Conservation (phyloP, 805 yeast species). For the Priceomyces melissophilus region DNA sequence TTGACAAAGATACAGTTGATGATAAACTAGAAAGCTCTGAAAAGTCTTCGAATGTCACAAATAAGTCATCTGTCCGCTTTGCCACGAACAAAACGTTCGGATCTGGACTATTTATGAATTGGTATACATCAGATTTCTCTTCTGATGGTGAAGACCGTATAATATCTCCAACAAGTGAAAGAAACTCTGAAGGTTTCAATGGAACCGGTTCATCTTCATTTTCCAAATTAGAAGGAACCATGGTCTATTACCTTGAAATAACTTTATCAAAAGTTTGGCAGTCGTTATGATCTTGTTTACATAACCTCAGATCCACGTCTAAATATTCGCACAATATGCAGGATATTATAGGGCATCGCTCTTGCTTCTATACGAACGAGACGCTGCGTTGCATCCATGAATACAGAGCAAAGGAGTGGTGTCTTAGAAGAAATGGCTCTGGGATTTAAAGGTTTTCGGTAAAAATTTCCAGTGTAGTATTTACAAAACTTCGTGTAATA, state of each 20-base stretch:
- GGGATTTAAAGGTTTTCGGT: no score
- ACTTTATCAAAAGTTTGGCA: no score
- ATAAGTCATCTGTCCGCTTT: conserved; percentile 8
- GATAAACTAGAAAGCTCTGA: conserved; percentile 3
- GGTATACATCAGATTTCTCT: not conserved
- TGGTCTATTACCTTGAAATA: no score
- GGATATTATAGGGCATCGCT: not conserved
- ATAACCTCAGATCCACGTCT: not conserved
- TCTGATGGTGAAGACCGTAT: no score
- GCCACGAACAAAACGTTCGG: conserved; percentile 21
- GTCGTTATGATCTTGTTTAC: conserved; percentile 2
- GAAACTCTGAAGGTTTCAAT: not conserved
- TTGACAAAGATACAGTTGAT: conserved; percentile 30
- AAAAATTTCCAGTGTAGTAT: no score
- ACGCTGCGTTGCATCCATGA: no score
- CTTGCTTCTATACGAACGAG: no score
- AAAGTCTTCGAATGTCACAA: conserved; percentile 5
- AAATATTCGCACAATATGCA: not conserved
- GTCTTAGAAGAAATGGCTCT: no score
- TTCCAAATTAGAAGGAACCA: no score
- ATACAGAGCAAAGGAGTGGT: no score
- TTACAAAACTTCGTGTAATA: no score
- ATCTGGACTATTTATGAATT: conserved; percentile 16
- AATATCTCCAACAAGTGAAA: not conserved
- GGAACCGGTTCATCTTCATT: no score